phyloP scores from a whole-genome alignment of 805 yeast genomes.

The Saturnispora diversa region DNA sequence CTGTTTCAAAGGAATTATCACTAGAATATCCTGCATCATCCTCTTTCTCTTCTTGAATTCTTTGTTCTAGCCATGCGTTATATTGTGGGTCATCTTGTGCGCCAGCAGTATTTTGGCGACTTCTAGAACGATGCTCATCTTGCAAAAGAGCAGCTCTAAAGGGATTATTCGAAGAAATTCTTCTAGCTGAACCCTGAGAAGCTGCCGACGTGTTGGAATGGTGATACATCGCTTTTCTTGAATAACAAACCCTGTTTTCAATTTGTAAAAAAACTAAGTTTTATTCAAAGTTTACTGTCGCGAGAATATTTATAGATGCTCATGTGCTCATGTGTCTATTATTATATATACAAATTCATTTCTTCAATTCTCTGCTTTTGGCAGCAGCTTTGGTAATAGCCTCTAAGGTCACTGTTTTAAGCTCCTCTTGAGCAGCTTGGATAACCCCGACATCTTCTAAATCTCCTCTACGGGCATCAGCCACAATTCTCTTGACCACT shows the following conservation, averaged over 20 bases:
- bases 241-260: not conserved
- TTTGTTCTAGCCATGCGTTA: conserved; percentile 47
- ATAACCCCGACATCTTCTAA: conserved; percentile 25
- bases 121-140: conserved; percentile 20
- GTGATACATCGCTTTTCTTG: conserved; percentile 21
- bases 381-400: conserved; percentile 26
- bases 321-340: not conserved
- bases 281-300: not conserved
- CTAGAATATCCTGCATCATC: conserved; percentile 33
- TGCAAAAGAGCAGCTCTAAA: conserved; percentile 44
- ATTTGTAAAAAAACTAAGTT: not conserved
- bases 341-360: not conserved
- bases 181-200: conserved; percentile 33
- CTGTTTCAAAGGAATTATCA: conserved; percentile 26
- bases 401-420: conserved; percentile 24
- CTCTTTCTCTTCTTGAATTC: conserved; percentile 27
- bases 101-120: conserved; percentile 13
- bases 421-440: conserved; percentile 31
- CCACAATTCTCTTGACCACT: conserved; percentile 25
- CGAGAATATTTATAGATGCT: conserved; percentile 2
- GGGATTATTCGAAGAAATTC: conserved; percentile 65
- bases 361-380: not conserved
- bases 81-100: conserved; percentile 31
- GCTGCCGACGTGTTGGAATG: conserved; percentile 28
- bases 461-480: conserved; percentile 26